Conservation (phyloP, 2,329 filamentous ascomycete species). For the Nothophoma quercina region DNA sequence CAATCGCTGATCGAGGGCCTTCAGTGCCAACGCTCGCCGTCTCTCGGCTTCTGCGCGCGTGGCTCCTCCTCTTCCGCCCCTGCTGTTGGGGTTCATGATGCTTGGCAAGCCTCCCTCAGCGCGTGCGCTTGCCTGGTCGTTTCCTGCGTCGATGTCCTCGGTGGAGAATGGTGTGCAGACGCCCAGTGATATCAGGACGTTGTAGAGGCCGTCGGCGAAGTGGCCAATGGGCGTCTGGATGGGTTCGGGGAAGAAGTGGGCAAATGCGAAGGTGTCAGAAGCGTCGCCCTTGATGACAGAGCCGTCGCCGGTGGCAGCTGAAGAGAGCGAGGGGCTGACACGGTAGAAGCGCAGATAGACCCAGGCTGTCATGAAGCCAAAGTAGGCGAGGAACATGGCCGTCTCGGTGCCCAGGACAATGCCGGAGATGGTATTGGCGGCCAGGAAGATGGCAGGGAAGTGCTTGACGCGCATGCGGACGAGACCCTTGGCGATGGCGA, state of each 20-base stretch:
- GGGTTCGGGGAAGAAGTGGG: slow-evolving; percentile 90
- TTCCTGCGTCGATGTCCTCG: slow-evolving; percentile 77
- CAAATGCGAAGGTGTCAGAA: slow-evolving; percentile 94
- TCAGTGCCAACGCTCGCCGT: slow-evolving; percentile 85
- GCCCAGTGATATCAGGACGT: slow-evolving; percentile 74
- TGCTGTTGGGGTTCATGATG: slow-evolving; percentile 61
- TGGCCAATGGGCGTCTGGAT: slow-evolving; percentile 79
- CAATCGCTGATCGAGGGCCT: slow-evolving; percentile 89
- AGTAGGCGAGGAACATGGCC: slow-evolving; percentile 78
- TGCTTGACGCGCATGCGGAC: slow-evolving; percentile 87
- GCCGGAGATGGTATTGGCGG: slow-evolving; percentile 74
- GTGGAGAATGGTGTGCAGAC: slow-evolving; percentile 86
- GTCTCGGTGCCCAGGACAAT: slow-evolving; percentile 74
- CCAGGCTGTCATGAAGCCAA: slow-evolving; percentile 89
- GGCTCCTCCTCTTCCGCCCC: slow-evolving; percentile 61
- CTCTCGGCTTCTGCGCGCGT: slow-evolving; percentile 92
- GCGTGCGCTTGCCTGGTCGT: slow-evolving; percentile 72
- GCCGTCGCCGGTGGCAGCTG: slow-evolving; percentile 60
- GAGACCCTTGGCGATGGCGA: slow-evolving; percentile 88
- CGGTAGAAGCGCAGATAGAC: slow-evolving; percentile 97
- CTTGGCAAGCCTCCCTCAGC: slow-evolving; percentile 68
- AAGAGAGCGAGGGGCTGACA: slow-evolving; percentile 65
- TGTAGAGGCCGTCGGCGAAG: slow-evolving; percentile 78
- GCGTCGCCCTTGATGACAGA: slow-evolving; percentile 81
- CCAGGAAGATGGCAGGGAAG: slow-evolving; percentile 77